Evolutionary conservation across 805 yeast species (phyloP).

Genomic region (Myxozyma mucilagina): DNA sequence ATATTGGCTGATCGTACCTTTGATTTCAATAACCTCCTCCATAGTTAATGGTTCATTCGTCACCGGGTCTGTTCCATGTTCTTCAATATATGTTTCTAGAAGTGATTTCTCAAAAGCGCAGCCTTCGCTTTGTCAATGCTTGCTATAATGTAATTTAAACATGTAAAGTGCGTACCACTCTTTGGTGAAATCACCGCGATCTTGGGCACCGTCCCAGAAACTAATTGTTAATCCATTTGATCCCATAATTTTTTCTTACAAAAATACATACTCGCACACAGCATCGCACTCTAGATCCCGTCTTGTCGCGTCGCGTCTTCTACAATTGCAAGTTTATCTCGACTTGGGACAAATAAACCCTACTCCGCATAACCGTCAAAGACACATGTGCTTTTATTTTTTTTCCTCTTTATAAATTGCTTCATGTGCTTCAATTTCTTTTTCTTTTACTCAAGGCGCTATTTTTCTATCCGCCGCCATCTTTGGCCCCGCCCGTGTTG

Average conservation of each 20-base stretch:
- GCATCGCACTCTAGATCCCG: neutral
- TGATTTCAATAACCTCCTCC: conserved; percentile 58
- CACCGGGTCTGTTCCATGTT: conserved; percentile 75
- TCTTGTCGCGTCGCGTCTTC: no score
- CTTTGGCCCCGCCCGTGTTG: conserved; percentile 1
- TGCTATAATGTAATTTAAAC: neutral
- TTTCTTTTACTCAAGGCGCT: conserved; percentile 18
- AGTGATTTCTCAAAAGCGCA: conserved; percentile 66
- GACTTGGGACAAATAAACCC: neutral
- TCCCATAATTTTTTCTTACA: no score
- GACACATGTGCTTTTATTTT: neutral
- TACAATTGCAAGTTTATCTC: no score
- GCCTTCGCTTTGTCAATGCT: conserved; percentile 44
- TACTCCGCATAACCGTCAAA: neutral
- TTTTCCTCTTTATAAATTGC: neutral
- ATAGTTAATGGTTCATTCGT: conserved; percentile 58
- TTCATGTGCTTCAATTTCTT: neutral
- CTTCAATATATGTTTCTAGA: conserved; percentile 60
- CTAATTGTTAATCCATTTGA: neutral
- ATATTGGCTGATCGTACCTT: conserved; percentile 19
- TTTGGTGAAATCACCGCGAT: conserved; percentile 28
- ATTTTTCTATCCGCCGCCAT: conserved; percentile 15
- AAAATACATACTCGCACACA: conserved; percentile 8
- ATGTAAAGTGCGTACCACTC: conserved; percentile 22
- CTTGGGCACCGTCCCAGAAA: conserved; percentile 23